phyloP scores from a whole-genome alignment of 2,329 filamentous ascomycete genomes.

The Botryotinia convoluta region DNA sequence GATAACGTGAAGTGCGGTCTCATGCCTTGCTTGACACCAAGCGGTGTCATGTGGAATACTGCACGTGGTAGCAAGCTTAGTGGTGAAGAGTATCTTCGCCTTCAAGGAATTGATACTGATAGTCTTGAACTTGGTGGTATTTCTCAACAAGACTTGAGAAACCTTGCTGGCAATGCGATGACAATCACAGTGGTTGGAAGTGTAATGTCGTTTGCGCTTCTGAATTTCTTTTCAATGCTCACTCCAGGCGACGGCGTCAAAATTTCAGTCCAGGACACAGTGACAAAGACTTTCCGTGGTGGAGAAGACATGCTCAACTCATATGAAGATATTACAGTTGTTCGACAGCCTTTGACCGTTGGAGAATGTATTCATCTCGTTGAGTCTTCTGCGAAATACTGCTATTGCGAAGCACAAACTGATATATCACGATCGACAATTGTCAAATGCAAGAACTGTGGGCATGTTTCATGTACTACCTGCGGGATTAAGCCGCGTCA shows the following conservation, averaged over 20 bases:
- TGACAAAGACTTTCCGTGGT: neutral
- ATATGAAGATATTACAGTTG: neutral
- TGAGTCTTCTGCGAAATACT: conserved; percentile 45
- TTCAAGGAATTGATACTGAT: conserved; percentile 68
- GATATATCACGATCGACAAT: conserved; percentile 42
- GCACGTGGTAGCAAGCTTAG: conserved; percentile 58
- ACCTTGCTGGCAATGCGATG: conserved; percentile 80
- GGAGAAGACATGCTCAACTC: neutral
- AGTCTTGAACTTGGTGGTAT: conserved; percentile 64
- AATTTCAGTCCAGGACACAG: neutral
- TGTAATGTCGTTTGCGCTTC: conserved; percentile 55
- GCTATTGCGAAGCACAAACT: conserved; percentile 54
- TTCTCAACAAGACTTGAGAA: conserved; percentile 58
- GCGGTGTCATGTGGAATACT: conserved; percentile 59
- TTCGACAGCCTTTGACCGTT: conserved; percentile 23
- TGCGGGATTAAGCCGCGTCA: conserved; percentile 54
- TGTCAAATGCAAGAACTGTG: conserved; percentile 50
- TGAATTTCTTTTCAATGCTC: conserved; percentile 15
- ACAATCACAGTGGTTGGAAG: conserved; percentile 67
- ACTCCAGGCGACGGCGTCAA: conserved; percentile 17
- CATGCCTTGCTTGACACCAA: conserved; percentile 66
- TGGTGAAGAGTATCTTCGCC: conserved; percentile 58
- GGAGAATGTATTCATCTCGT: conserved; percentile 28
- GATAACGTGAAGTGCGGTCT: conserved; percentile 53
- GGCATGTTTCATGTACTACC: conserved; percentile 51